Evolutionary conservation across 2,329 filamentous ascomycete species (phyloP).

Genomic region (Colletotrichum godetiae): DNA sequence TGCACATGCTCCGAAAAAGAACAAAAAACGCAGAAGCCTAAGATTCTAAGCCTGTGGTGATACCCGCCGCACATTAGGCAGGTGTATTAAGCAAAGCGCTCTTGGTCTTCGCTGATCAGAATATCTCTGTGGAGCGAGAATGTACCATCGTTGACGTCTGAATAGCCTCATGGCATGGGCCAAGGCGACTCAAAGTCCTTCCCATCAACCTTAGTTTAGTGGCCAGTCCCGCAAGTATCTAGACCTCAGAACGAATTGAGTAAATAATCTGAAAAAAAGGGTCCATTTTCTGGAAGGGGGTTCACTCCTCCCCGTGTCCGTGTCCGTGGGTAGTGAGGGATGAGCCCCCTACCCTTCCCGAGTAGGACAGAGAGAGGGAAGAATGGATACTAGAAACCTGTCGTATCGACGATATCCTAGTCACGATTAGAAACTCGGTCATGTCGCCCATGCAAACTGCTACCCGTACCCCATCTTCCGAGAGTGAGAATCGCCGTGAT

Average conservation of each 20-base stretch:
- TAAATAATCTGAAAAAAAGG: neutral
- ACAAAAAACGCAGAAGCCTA: neutral
- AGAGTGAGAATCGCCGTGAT: too few species aligned
- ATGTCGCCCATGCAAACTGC: too few species aligned
- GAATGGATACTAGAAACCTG: too few species aligned
- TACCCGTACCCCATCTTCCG: too few species aligned
- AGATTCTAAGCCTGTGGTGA: neutral
- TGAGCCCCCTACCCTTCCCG: too few species aligned
- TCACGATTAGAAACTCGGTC: too few species aligned
- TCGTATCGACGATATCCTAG: too few species aligned
- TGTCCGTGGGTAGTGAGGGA: too few species aligned
- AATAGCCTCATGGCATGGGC: constrained; percentile 24
- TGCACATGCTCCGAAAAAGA: neutral
- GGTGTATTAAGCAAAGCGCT: neutral
- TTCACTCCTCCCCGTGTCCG: too few species aligned
- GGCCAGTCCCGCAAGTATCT: neutral
- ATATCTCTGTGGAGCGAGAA: neutral
- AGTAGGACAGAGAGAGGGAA: neutral
- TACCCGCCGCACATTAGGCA: neutral
- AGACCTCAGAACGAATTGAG: neutral
- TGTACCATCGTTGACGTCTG: constrained; percentile 9
- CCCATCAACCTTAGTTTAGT: neutral
- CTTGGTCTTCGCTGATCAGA: neutral
- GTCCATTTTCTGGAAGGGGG: too few species aligned
- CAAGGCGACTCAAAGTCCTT: neutral